Conservation (phyloP, 2,329 filamentous ascomycete genomes). For the Rutstroemia sp. region DNA sequence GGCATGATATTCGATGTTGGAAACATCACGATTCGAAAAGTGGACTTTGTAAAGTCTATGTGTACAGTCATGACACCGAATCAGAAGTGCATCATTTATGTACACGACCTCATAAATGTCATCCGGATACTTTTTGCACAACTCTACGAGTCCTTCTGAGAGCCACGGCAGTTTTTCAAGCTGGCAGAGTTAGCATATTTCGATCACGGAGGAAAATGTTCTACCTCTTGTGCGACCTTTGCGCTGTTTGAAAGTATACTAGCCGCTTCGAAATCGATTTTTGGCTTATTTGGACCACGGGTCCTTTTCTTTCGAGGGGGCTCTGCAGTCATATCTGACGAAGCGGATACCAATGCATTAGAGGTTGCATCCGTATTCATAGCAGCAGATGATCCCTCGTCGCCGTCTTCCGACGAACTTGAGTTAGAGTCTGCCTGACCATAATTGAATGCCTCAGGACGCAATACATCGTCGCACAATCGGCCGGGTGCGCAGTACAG, state of each 20-base stretch:
- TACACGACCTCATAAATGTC: conserved; percentile 4
- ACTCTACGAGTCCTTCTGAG: not conserved
- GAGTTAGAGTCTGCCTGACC: not conserved
- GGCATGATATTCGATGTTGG: conserved; percentile 7
- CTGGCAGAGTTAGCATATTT: not conserved
- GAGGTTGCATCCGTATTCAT: too few species aligned
- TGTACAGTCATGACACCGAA: conserved; percentile 5
- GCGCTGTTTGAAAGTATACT: not conserved
- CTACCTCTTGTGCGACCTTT: not conserved
- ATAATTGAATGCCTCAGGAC: not conserved
- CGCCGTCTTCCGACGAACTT: not conserved
- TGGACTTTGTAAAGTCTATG: conserved; percentile 5
- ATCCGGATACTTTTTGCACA: conserved; percentile 3
- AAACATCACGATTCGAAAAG: conserved; percentile 6
- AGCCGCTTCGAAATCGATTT: not conserved
- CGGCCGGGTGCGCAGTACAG: not conserved
- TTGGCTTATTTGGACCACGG: too few species aligned
- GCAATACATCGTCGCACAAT: conserved; percentile 3
- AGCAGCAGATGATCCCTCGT: too few species aligned
- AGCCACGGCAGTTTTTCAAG: conserved; percentile 8
- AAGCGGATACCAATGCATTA: too few species aligned
- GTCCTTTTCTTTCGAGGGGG: too few species aligned
- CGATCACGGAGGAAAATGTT: not conserved
- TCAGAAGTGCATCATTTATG: not conserved
- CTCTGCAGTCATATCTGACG: too few species aligned